Evolutionary conservation across 2,329 filamentous ascomycete genomes (phyloP).

Genomic region (Sclerotinia glacialis): DNA sequence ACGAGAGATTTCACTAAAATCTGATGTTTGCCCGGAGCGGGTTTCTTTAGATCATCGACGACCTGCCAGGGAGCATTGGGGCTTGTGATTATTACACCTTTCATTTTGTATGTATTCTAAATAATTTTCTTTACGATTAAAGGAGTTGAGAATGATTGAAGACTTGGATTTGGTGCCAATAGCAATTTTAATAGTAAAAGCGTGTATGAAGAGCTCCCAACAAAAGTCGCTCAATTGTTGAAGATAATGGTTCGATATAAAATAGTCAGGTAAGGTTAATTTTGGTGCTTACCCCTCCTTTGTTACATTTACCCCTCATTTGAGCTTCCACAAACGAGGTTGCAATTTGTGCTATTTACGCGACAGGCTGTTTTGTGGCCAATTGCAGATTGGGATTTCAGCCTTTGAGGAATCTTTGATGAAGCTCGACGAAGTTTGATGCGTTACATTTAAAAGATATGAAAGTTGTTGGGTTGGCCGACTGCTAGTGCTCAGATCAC

Average conservation of each 20-base stretch:
- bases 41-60: constrained; percentile 31
- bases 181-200: background rate
- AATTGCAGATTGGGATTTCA: background rate
- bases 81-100: constrained; percentile 2
- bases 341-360: background rate
- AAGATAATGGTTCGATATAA: constrained; percentile 5
- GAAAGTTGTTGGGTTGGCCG: background rate
- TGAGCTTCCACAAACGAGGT: constrained; percentile 2
- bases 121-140: background rate
- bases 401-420: background rate
- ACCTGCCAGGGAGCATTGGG: constrained; percentile 1
- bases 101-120: background rate
- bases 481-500: background rate
- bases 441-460: background rate
- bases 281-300: constrained; percentile 14
- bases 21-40: constrained; percentile 39
- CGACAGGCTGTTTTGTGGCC: background rate
- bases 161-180: no score
- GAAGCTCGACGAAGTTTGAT: background rate
- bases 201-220: background rate
- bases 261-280: background rate
- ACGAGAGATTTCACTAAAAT: constrained; percentile 42
- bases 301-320: constrained; percentile 20
- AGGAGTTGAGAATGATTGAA: background rate
- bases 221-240: background rate